Conservation (phyloP, 2,329 filamentous ascomycete genomes). For the Diplodia corticola region DNA sequence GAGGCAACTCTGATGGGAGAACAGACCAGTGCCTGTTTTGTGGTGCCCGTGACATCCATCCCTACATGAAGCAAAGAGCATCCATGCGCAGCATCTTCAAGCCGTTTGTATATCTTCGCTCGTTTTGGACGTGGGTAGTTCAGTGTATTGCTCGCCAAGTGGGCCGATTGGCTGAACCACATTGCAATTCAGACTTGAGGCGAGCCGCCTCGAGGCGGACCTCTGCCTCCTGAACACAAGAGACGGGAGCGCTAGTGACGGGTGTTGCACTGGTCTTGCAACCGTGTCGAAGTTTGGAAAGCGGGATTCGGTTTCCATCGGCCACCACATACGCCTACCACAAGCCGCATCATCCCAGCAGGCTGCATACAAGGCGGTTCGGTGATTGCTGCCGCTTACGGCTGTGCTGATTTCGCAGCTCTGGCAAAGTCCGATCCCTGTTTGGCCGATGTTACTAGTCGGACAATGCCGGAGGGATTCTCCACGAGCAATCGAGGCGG, state of each 20-base stretch:
- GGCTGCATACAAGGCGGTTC: neutral
- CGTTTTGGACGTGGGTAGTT: neutral
- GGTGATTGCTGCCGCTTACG: conserved; percentile 5
- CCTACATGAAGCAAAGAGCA: conserved; percentile 7
- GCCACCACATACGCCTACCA: neutral
- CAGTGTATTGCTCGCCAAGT: neutral
- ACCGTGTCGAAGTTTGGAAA: conserved; percentile 13
- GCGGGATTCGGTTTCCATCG: conserved; percentile 14
- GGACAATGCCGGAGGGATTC: neutral
- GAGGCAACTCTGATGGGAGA: neutral
- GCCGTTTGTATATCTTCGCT: conserved; percentile 5
- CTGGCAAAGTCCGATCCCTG: neutral
- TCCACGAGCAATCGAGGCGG: neutral
- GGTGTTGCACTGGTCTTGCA: conserved; percentile 6
- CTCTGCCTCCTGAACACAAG: neutral
- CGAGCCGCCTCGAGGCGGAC: neutral
- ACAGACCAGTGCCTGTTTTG: conserved; percentile 4
- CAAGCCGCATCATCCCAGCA: neutral
- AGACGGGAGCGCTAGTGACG: neutral
- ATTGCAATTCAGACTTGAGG: neutral
- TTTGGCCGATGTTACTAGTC: neutral
- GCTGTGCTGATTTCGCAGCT: neutral
- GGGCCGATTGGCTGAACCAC: neutral
- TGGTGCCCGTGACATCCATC: neutral
- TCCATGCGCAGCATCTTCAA: neutral